Base-by-base conservation (phyloP, 2,329 filamentous ascomycete species). In the Pestalotiopsis sp. region DNA sequence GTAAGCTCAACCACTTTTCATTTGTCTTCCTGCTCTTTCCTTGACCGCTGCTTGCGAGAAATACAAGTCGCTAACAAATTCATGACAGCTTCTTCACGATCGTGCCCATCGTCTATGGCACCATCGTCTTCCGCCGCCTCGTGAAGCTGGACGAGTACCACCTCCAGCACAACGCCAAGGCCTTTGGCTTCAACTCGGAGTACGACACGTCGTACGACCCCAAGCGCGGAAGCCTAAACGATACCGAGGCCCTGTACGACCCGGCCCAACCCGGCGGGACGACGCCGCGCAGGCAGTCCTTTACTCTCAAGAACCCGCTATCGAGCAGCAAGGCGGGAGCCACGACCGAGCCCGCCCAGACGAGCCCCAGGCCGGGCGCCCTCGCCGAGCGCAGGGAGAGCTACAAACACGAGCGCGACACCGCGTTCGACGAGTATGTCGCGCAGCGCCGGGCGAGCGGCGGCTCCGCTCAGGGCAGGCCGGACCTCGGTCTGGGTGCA, bases 101-200 rank as follows among this genome's bases (percentile, higher is more conserved):
- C n/a, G 71, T 79, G 23, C 79, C 85, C 13, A 76, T 82, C 56
- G 73, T 83, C 58, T 88, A 89, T 75, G 78, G 86, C 23, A 71
- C 85, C 65, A 72, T 79, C 63, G 81, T 79, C 36, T 87, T 86
- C 77, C 83, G 83, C 64, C 83, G 84, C 17, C 77, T 87, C 13
- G 77, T 83, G 23, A 74, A 79, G 38, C 85, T 85, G 73, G 84
- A 88, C 72, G 83, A 86, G 71, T 86, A 88, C 71, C 78, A 83
- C 69, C 80, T 85, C 52, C 82, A 85, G 9, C 77, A 81, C 69
- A 85, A 87, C 76, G 78, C 83, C 69, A 86, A 87, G 71, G 77
- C 80, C 17, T 86, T 82, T 72, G 84, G 85, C 57, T 86, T 82
- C 77, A 73, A 71, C 67, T 76, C 45, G 66, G 78, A 75, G 38